Evolutionary conservation across 1,139 yeast species (phyloP).

Genomic region (Zygoascus hellenicus): DNA sequence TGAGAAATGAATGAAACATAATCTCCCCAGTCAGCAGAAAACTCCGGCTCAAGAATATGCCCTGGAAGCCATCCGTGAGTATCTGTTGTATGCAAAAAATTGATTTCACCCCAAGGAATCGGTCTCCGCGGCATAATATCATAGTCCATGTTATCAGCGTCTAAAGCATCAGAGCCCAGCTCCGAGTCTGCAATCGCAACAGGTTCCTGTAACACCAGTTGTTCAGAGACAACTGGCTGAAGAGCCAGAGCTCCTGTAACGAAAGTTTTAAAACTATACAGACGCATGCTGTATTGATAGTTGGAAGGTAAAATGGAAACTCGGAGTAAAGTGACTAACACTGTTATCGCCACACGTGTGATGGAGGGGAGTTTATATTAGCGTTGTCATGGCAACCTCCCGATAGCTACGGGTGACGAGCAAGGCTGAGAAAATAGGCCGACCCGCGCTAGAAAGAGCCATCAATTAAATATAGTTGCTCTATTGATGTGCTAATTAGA

Average conservation of each 20-base stretch:
- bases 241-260: neutral
- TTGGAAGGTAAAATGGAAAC: neutral
- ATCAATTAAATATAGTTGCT: too few relatives aligned
- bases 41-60: slow-evolving; percentile 67
- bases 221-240: neutral
- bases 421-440: too few relatives aligned
- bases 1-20: slow-evolving; percentile 62
- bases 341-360: too few relatives aligned
- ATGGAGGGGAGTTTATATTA: too few relatives aligned
- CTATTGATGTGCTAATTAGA: too few relatives aligned
- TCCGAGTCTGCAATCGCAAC: neutral
- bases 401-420: too few relatives aligned
- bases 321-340: too few relatives aligned
- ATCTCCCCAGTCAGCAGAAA: slow-evolving; percentile 91
- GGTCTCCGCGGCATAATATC: slow-evolving; percentile 33
- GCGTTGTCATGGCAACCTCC: too few relatives aligned
- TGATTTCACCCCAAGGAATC: slow-evolving; percentile 61
- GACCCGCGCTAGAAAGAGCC: too few relatives aligned
- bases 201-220: neutral
- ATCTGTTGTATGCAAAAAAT: slow-evolving; percentile 89
- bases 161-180: neutral
- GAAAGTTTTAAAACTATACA: neutral
- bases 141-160: neutral
- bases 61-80: slow-evolving; percentile 92
- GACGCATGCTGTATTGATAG: neutral